Evolutionary conservation across 352 stramenopile genomes (phyloP).

Genomic region (Hyaloperonospora brassicae): DNA sequence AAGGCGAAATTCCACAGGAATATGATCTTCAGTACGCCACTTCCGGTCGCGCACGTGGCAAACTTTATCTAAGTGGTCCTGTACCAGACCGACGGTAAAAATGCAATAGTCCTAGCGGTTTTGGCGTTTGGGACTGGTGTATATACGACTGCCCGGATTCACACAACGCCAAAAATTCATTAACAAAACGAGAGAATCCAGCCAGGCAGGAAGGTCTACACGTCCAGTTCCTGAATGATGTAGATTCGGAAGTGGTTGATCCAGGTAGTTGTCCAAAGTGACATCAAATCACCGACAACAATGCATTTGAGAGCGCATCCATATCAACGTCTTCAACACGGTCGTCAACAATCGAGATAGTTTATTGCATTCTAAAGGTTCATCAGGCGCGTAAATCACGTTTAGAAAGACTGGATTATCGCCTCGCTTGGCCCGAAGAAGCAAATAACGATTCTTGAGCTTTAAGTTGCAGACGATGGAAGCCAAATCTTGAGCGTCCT

Average conservation of each 20-base stretch:
- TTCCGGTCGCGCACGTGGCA: conserved; percentile 8
- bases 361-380: neutral
- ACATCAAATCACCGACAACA: neutral
- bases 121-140: conserved; percentile 7
- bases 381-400: conserved; percentile 14
- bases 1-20: conserved; percentile 5
- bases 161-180: conserved; percentile 13
- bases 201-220: conserved; percentile 9
- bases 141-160: conserved; percentile 4
- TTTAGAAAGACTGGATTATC: neutral
- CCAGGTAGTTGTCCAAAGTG: neutral
- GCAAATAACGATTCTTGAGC: conserved; percentile 11
- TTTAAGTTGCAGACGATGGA: conserved; percentile 1
- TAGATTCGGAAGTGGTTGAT: neutral
- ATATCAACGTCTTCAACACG: neutral
- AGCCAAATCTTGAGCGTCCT: conserved; percentile 5
- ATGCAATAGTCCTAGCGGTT: conserved; percentile 17
- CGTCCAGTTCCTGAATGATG: neutral
- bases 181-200: conserved; percentile 7
- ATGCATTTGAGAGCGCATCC: neutral
- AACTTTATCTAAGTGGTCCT: conserved; percentile 7
- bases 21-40: conserved; percentile 17
- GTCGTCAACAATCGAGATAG: conserved; percentile 6
- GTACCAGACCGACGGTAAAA: conserved; percentile 7
- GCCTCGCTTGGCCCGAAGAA: conserved; percentile 6